These are phyloP conservation scores for Diaporthe ilicicola DNA, from an alignment of 2,329 filamentous ascomycete genomes.

Conservation along the genomic window DNA sequence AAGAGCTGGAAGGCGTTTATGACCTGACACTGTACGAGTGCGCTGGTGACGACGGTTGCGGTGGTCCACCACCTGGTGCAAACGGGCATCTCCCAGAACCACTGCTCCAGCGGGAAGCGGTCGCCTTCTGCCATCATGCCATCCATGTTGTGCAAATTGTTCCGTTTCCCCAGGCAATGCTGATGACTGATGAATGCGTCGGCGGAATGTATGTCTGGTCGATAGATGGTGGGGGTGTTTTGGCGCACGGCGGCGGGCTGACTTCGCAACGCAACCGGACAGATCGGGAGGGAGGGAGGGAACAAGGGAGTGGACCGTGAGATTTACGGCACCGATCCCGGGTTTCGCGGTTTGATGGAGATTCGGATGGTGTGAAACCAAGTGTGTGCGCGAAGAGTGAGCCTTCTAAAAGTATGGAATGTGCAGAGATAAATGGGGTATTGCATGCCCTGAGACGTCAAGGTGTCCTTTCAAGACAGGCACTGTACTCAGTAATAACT, in stretches of 20 bases:
- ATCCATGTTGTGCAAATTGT: slow-evolving; percentile 53
- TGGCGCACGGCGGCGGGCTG: slow-evolving; percentile 2
- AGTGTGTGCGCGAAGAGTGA: neutral
- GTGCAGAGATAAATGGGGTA: neutral
- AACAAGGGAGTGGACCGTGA: slow-evolving; percentile 1
- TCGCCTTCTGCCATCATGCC: slow-evolving; percentile 67
- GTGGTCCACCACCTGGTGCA: slow-evolving; percentile 98
- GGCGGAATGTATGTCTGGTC: neutral
- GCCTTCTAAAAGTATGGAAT: neutral
- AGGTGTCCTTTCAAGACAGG: slow-evolving; percentile 30
- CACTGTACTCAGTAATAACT: neutral
- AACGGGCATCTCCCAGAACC: slow-evolving; percentile 99
- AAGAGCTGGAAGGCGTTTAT: slow-evolving; percentile 95
- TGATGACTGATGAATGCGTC: neutral
- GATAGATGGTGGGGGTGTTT: neutral
- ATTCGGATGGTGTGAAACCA: neutral
- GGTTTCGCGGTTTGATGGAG: neutral
- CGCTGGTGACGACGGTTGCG: slow-evolving; percentile 85
- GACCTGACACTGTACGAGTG: slow-evolving; percentile 91
- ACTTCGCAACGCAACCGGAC: slow-evolving; percentile 1
- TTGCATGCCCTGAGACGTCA: slow-evolving; percentile 10
- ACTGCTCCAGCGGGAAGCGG: slow-evolving; percentile 86
- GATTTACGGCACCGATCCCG: slow-evolving; percentile 5
- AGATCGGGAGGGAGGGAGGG: slow-evolving; percentile 4
- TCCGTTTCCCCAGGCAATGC: neutral